A percentile compares a stretch with the other conserved stretches of the same genome.
Evolutionary conservation across 306 rosid genomes (phyloP).

Genomic region (Lithocarpus polystachyus): DNA sequence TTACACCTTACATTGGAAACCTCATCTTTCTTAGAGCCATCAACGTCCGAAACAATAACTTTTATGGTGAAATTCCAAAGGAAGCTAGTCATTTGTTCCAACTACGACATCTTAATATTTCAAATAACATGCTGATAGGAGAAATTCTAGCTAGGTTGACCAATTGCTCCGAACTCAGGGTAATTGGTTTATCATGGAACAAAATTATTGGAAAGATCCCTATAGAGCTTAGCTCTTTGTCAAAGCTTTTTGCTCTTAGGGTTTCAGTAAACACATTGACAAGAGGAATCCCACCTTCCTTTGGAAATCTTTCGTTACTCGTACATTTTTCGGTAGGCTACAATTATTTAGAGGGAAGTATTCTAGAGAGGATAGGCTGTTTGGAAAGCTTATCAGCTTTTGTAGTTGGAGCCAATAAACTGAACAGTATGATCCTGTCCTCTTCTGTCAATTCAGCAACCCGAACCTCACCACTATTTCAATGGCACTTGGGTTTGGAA

Average conservation of each 20-base stretch:
- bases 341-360: constrained; percentile 10
- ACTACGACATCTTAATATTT: fast-evolving
- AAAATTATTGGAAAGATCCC: constrained; percentile 16
- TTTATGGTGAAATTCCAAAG: too few relatives aligned
- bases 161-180: too few relatives aligned
- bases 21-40: constrained; percentile 19
- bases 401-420: background rate
- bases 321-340: fast-evolving
- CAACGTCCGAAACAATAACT: background rate
- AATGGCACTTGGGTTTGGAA: too few relatives aligned
- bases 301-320: constrained; percentile 16
- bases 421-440: constrained; percentile 16
- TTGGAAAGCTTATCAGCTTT: background rate
- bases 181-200: background rate
- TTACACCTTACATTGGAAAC: constrained; percentile 39
- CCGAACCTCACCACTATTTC: too few relatives aligned
- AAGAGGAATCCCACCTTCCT: constrained; percentile 4
- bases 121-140: too few relatives aligned
- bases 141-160: too few relatives aligned
- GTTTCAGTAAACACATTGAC: background rate
- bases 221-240: background rate
- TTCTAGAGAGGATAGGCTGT: constrained; percentile 1
- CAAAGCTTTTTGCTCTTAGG: fast-evolving
- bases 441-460: too few relatives aligned
- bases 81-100: too few relatives aligned